Percentiles rank a stretch among this genome's conserved stretches.
Conservation (phyloP, 257 asterid species). For the Solanum paucissectum region DNA sequence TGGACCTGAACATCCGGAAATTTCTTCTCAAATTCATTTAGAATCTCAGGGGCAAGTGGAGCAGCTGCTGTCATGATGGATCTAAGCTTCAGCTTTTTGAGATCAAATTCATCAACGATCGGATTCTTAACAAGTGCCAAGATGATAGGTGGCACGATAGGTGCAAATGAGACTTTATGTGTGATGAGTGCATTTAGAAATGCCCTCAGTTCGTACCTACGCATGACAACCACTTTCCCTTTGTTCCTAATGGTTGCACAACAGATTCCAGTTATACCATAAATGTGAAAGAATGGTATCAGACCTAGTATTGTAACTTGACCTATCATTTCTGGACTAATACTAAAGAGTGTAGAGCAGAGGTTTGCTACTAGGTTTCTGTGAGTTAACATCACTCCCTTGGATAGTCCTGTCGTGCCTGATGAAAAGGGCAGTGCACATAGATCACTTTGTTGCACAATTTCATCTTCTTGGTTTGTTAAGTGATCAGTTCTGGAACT, state of each 20-base stretch:
- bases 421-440: slow-evolving; percentile 96
- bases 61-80: slow-evolving; percentile 96
- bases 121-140: slow-evolving; percentile 82
- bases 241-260: slow-evolving; percentile 85
- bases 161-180: slow-evolving; percentile 74
- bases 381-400: slow-evolving; percentile 95
- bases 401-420: slow-evolving; percentile 88
- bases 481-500: slow-evolving; percentile 21
- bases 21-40: slow-evolving; percentile 58
- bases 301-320: slow-evolving; percentile 66
- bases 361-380: slow-evolving; percentile 77
- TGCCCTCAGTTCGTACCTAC: slow-evolving; percentile 62
- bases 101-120: slow-evolving; percentile 70
- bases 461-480: slow-evolving; percentile 13
- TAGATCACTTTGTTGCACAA: slow-evolving; percentile 54
- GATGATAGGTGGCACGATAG: slow-evolving; percentile 87
- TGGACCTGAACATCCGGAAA: slow-evolving; percentile 75
- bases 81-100: slow-evolving; percentile 45
- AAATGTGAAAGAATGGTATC: slow-evolving; percentile 85
- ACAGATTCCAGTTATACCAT: slow-evolving; percentile 88
- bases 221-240: slow-evolving; percentile 88
- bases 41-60: slow-evolving; percentile 84
- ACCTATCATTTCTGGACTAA: slow-evolving; percentile 73
- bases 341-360: slow-evolving; percentile 73
- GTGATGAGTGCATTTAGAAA: slow-evolving; percentile 50